Conservation (phyloP, 164 flowering plant genomes). For the Akebia trifoliata region DNA sequence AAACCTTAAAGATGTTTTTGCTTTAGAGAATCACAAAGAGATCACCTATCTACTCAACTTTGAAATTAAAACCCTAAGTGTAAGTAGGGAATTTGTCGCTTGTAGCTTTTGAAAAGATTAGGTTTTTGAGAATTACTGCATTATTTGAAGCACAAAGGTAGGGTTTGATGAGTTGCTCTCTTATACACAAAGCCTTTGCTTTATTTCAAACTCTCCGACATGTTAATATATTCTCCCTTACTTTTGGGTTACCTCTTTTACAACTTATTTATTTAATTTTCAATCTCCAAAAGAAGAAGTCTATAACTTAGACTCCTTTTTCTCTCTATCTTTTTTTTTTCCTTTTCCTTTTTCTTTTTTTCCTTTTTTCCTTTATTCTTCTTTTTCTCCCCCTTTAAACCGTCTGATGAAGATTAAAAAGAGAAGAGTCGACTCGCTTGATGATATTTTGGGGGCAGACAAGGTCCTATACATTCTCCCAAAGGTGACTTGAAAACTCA, state of each 20-base stretch:
- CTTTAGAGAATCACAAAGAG: slow-evolving; percentile 55
- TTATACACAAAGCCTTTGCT: slow-evolving; percentile 3
- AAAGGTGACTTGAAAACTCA: too few relatives aligned
- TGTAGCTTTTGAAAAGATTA: slow-evolving; percentile 31
- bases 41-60: slow-evolving; percentile 22
- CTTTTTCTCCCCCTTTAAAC: neutral
- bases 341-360: neutral
- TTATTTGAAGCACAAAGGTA: slow-evolving; percentile 18
- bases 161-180: slow-evolving; percentile 15
- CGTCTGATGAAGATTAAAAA: too few relatives aligned
- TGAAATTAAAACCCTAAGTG: slow-evolving; percentile 34
- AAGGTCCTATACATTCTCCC: too few relatives aligned
- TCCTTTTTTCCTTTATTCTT: neutral
- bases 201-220: slow-evolving; percentile 12
- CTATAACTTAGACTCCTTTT: slow-evolving; percentile 31
- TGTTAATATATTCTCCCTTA: slow-evolving; percentile 21
- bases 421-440: too few relatives aligned
- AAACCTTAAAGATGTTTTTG: slow-evolving; percentile 44
- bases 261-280: slow-evolving; percentile 11
- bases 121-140: slow-evolving; percentile 19
- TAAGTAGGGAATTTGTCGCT: slow-evolving; percentile 58
- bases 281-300: slow-evolving; percentile 29
- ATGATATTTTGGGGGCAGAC: too few relatives aligned
- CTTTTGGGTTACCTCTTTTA: slow-evolving; percentile 27
- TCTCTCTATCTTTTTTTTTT: slow-evolving; percentile 3